phyloP scores from a whole-genome alignment of 2,329 filamentous ascomycete species.

The Penicillium sp. region DNA sequence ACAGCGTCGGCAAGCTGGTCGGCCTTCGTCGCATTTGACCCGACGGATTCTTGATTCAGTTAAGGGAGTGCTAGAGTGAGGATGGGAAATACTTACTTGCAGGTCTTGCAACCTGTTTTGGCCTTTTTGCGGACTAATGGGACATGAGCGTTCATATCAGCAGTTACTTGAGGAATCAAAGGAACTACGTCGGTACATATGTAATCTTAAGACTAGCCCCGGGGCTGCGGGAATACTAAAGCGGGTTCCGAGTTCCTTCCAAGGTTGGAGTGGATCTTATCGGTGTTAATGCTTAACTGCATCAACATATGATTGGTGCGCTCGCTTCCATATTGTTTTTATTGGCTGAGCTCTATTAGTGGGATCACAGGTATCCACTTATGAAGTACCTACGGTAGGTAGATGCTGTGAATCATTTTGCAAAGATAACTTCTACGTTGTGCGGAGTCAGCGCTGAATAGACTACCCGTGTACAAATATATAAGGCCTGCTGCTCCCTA shows the following conservation, averaged over 20 bases:
- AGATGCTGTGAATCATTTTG: not conserved
- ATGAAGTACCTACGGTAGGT: too few species aligned
- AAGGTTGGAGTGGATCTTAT: not conserved
- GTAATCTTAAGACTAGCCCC: not conserved
- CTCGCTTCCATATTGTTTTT: conserved; percentile 3
- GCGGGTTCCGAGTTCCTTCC: not conserved
- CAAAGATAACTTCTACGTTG: not conserved
- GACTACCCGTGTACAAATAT: conserved; percentile 1
- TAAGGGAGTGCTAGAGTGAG: not conserved
- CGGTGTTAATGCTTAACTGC: conserved; percentile 1
- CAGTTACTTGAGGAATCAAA: not conserved
- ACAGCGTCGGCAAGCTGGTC: conserved; percentile 32
- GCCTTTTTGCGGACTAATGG: conserved; percentile 6
- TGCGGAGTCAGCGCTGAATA: not conserved
- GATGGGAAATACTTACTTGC: conserved; percentile 21
- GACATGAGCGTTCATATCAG: conserved; percentile 27
- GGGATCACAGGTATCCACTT: not conserved
- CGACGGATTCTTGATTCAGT: conserved; percentile 18
- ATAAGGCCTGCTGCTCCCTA: not conserved
- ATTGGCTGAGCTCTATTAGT: not conserved
- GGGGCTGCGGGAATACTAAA: not conserved
- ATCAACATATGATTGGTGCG: conserved; percentile 1
- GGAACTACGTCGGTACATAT: too few species aligned
- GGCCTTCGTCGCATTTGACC: conserved; percentile 34
- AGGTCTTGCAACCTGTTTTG: conserved; percentile 27